Conservation (phyloP, 805 yeast species). For the Cyberlindnera maritima region DNA sequence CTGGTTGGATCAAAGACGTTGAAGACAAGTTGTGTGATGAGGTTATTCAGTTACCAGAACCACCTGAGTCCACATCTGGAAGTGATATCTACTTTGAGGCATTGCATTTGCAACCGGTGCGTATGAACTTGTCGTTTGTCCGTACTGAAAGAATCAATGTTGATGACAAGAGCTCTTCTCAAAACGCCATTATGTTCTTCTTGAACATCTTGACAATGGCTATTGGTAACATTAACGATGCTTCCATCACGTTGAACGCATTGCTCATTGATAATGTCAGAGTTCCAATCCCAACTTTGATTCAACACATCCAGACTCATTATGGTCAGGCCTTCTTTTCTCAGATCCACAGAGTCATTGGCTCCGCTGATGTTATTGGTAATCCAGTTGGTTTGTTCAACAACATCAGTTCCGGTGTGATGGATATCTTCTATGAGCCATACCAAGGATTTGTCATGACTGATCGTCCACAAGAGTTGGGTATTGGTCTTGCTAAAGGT, state of each 20-base stretch:
- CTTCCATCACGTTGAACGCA: slow-evolving; percentile 88
- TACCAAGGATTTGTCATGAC: slow-evolving; percentile 92
- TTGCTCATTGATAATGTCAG: slow-evolving; percentile 84
- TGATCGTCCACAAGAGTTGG: slow-evolving; percentile 94
- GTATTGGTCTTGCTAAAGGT: slow-evolving; percentile 94
- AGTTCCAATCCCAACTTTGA: slow-evolving; percentile 73
- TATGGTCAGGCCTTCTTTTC: slow-evolving; percentile 90
- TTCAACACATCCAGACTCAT: slow-evolving; percentile 73
- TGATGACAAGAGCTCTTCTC: slow-evolving; percentile 58
- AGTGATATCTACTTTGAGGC: slow-evolving; percentile 89
- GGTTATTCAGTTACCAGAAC: slow-evolving; percentile 65
- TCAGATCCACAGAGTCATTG: slow-evolving; percentile 88
- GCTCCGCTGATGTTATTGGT: slow-evolving; percentile 95
- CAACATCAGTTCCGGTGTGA: slow-evolving; percentile 88
- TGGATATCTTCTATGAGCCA: slow-evolving; percentile 96
- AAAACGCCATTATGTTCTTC: slow-evolving; percentile 69
- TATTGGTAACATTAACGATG: slow-evolving; percentile 93
- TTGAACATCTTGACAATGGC: slow-evolving; percentile 93
- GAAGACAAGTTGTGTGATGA: slow-evolving; percentile 60
- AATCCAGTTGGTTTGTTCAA: slow-evolving; percentile 97
- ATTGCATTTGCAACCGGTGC: slow-evolving; percentile 87
- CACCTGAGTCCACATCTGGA: slow-evolving; percentile 50
- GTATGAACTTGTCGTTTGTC: slow-evolving; percentile 84
- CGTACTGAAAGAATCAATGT: slow-evolving; percentile 77
- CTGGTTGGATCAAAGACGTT: slow-evolving; percentile 58